Base-by-base conservation (phyloP, 164 flowering plant genomes). In the Stephania cephalantha region DNA sequence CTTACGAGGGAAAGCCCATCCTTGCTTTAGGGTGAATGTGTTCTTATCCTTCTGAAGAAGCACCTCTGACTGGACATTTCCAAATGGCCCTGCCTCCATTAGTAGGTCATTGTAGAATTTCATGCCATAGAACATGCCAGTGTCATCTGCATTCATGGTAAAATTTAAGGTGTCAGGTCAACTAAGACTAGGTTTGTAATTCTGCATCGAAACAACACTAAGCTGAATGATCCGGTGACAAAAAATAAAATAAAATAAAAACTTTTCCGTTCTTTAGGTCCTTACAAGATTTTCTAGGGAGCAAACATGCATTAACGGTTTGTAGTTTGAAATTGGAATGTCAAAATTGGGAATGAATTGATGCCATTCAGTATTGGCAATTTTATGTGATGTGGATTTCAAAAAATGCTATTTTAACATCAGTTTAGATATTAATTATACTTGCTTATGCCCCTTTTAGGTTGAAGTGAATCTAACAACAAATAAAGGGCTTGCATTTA, bases 71-170 rank as follows among this genome's bases (percentile, higher is more conserved):
- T 91, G 97, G 7, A 93, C 88, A 70, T 93, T 93, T 29, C 97
- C 97, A 2, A 10, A 9, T 10, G 87, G 87, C 50, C 94, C 94
- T 15, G 96, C 96, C 81, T 89, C 90, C 93, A 89, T 90, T 48
- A 93, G 64, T 52, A 90, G 79, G 74, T 93, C 98, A 76, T 90
- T 93, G 86, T 85, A 93, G 84, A 81, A 90, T 63, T 90, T 93
- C 88, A 85, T 91, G 69, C 95, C 97, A 63, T 86, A 90, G 67
- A 91, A 89, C 97, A 90, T 91, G 9, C 90, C 98, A 0, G 93
- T 93, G 74, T 93, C 98, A 83, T 91, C 94, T 93, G 93, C 89
- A 83, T 9, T 10, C 18, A 61, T 18, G 4, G 67, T 46, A 50
- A 13, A 75, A 73, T 44, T 68, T 22, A 61, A 50, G 55, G 55